These are phyloP conservation scores for Chalaropsis ovoidea DNA, from an alignment of 2,329 filamentous ascomycete genomes.

Conservation along the genomic window DNA sequence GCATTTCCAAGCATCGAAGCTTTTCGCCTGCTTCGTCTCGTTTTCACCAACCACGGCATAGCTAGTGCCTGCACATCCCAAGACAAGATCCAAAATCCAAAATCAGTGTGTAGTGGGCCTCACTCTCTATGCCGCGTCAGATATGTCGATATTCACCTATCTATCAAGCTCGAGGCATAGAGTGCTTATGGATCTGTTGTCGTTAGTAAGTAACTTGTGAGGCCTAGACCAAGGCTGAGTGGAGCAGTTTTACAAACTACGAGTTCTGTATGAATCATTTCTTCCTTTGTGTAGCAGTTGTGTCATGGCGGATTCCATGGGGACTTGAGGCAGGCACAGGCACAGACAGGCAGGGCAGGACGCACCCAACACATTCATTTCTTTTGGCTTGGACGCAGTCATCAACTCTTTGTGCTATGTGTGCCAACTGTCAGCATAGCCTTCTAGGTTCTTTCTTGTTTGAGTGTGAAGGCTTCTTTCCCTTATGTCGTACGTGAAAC, in stretches of 20 bases:
- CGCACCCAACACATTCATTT: neutral
- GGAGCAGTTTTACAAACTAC: neutral
- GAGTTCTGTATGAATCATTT: neutral
- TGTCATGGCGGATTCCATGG: slow-evolving; percentile 3
- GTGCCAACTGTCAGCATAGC: slow-evolving; percentile 11
- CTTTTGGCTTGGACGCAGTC: neutral
- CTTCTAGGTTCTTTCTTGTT: slow-evolving; percentile 12
- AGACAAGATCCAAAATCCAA: no score
- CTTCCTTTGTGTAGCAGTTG: slow-evolving; percentile 12
- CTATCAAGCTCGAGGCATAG: neutral
- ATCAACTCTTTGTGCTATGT: neutral
- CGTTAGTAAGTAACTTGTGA: neutral
- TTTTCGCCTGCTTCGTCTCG: no score
- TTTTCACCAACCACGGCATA: no score
- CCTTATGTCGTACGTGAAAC: neutral
- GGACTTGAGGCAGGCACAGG: neutral
- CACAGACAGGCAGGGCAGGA: neutral
- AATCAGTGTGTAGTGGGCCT: neutral
- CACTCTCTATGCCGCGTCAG: neutral
- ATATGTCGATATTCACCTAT: neutral
- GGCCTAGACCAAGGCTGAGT: neutral
- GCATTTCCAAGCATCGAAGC: no score
- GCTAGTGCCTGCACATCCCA: no score
- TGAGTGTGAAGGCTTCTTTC: neutral
- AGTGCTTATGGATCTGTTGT: neutral